Base-by-base conservation (phyloP, 805 yeast genomes). In the Candida broadrunensis region DNA sequence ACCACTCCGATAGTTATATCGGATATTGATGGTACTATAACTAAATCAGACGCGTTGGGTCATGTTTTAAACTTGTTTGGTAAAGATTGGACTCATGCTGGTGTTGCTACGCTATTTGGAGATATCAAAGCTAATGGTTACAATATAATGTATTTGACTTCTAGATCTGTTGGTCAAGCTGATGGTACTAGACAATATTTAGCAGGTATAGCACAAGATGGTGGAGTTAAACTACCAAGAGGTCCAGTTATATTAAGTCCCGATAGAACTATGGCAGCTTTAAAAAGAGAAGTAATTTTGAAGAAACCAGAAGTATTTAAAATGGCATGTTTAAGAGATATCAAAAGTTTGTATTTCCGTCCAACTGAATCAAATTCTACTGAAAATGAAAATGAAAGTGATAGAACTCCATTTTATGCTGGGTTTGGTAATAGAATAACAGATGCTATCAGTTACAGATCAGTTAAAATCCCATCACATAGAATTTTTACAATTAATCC, bases 221-320 rank as follows among this genome's bases (percentile, higher is more conserved):
- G 88, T 2, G 89, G 88, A 1, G 68, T 74, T 43, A 74, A 72
- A 39, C 63, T 93, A 29, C 99, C 99, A 0, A 59, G 63, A 5
- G 99, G 99, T 0, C 99, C 99, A 0, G 99, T 93, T 11, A 88
- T 93, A 33, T 67, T 93, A 38, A 86, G 96, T 26, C 99, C 99
- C 0, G 99, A 93, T 63, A 66, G 99, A 51, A 91, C 98, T 0
- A 88, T 93, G 70, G 98, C 98, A 3, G 99, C 99, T 0, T 67
- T 93, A 40, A 77, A 78, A 52, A 75, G 99, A 47, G 99, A 93
- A 58, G 95, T 93, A 20, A 91, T 93, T 35, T 66, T 91, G 56
- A 88, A 90, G 50, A 91, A 91, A 57, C 99, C 99, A 0, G 98
- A 93, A 62, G 93, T 93, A n/a, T 93, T 93, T 72, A 93, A 93